Percentiles rank a stretch among this genome's conserved stretches.
phyloP scores from a whole-genome alignment of 768 basidiomycete species.

The Lentinula lateritia region DNA sequence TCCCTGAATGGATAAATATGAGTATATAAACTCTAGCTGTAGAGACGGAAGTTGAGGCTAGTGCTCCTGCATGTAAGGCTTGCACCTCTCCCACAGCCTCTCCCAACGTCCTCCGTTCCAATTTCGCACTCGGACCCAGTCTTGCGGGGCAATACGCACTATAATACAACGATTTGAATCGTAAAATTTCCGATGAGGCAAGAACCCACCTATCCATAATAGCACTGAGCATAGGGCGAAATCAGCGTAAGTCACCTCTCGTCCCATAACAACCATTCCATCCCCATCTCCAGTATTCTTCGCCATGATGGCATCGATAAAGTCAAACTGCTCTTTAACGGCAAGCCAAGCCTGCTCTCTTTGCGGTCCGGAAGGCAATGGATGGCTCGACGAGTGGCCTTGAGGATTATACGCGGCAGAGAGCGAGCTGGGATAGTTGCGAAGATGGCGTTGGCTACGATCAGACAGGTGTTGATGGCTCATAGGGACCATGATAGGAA shows the following conservation, averaged over 20 bases:
- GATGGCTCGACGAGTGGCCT: conserved; percentile 1
- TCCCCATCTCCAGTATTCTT: conserved; percentile 41
- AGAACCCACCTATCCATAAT: conserved; percentile 36
- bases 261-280: conserved; percentile 41
- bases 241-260: conserved; percentile 47
- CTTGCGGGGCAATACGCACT: conserved; percentile 37
- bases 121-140: conserved; percentile 40
- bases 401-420: background rate
- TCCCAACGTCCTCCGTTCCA: conserved; percentile 51
- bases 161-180: background rate
- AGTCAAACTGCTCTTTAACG: conserved; percentile 40
- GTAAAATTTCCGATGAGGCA: background rate
- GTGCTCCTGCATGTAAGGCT: conserved; percentile 42
- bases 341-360: conserved; percentile 43
- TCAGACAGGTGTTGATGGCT: conserved; percentile 57
- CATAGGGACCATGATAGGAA: conserved; percentile 66
- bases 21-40: background rate
- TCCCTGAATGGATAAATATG: background rate
- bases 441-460: conserved; percentile 49
- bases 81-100: conserved; percentile 36
- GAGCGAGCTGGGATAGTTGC: background rate
- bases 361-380: conserved; percentile 18
- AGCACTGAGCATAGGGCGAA: conserved; percentile 48
- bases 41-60: conserved; percentile 12
- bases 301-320: conserved; percentile 37